phyloP scores from a whole-genome alignment of 257 asterid genomes.

The Pogostemon cablin region DNA sequence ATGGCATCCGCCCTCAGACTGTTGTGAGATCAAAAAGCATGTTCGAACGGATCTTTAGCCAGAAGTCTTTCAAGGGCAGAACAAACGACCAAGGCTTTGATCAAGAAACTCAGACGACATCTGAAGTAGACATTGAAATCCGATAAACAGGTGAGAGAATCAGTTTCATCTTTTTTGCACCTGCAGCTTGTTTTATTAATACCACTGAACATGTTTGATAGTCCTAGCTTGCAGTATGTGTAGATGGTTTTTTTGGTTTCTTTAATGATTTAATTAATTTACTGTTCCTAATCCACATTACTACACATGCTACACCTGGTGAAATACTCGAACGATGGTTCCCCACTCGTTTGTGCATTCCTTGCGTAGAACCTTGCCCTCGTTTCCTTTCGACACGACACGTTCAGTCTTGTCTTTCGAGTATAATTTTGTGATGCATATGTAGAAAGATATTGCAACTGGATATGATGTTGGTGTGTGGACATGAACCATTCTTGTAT shows the following conservation, averaged over 20 bases:
- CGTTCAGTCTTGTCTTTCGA: too few relatives aligned
- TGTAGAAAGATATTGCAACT: constrained; percentile 18
- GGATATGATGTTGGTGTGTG: not conserved
- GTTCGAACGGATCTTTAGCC: constrained; percentile 60
- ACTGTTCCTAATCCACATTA: not conserved
- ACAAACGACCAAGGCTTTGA: constrained; percentile 39
- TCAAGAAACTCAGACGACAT: constrained; percentile 48
- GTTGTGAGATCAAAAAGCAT: constrained; percentile 65
- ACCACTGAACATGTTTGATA: constrained; percentile 8
- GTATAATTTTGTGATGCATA: not conserved
- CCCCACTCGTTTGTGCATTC: not conserved
- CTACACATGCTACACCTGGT: not conserved
- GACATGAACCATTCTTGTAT: constrained; percentile 32
- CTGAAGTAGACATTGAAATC: constrained; percentile 53
- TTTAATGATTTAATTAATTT: not conserved
- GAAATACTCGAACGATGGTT: not conserved
- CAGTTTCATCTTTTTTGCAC: not conserved
- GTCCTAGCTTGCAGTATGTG: not conserved
- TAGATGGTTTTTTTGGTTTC: not conserved
- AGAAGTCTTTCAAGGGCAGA: constrained; percentile 58
- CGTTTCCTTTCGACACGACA: too few relatives aligned
- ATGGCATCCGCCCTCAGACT: constrained; percentile 29
- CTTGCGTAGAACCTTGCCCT: not conserved
- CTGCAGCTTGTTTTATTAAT: not conserved
- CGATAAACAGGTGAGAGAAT: constrained; percentile 32